Evolutionary conservation across 805 yeast species (phyloP).

Genomic region (Saccharomycopsis schoenii): DNA sequence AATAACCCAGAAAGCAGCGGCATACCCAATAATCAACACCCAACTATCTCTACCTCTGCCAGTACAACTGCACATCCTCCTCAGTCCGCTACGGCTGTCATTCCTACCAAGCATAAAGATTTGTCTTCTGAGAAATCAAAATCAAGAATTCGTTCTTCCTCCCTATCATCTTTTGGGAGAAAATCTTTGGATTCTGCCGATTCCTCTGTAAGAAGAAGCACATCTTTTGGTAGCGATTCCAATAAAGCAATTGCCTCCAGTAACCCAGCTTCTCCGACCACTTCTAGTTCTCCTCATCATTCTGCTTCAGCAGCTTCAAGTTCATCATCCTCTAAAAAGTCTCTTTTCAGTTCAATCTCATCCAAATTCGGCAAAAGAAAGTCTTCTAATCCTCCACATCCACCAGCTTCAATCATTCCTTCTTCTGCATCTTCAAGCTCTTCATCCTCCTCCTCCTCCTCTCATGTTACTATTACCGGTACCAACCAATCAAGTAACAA

Average conservation of each 20-base stretch:
- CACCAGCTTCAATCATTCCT: neutral
- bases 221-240: conserved; percentile 9
- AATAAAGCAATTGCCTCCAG: neutral
- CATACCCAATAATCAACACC: neutral
- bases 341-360: conserved; percentile 24
- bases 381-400: neutral
- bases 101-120: neutral
- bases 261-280: neutral
- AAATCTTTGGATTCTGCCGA: conserved; percentile 9
- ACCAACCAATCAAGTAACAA: neutral
- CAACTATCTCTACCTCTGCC: neutral
- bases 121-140: neutral
- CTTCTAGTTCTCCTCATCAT: conserved; percentile 1
- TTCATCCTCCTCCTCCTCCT: neutral
- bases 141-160: conserved; percentile 16
- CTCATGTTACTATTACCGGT: neutral
- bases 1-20: neutral
- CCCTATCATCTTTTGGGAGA: conserved; percentile 9
- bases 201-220: conserved; percentile 1
- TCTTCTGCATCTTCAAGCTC: neutral
- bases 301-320: conserved; percentile 3
- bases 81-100: neutral
- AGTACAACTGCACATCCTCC: neutral
- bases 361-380: conserved; percentile 23
- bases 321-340: conserved; percentile 18